Evolutionary conservation across 805 yeast species (phyloP), one percentile per base, ranked within the genome.

Genomic region (Maudiozyma serrabonitensis): DNA sequence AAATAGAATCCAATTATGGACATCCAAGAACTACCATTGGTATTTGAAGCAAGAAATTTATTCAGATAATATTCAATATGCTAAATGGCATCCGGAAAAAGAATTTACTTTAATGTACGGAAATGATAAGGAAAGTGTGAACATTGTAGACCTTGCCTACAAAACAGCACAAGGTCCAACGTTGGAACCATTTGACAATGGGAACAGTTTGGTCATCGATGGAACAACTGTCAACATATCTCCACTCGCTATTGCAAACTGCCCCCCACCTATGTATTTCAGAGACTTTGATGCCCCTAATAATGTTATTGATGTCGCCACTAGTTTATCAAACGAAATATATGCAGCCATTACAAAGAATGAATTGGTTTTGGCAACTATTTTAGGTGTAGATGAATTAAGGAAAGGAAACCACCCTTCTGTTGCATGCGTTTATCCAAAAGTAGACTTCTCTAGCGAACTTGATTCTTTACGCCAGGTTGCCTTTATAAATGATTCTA

Each of bases 21-120:
- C 95, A 1, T 74, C 86, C 3, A 89, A 87, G 62, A 93, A 93
- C 66, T 93, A 90, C 67, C 95, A 90, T 62, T 93, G 99, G 99
- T 89, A 86, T 66, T 73, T 90, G 57, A 93, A 93, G 61, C 95
- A 86, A 65, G 95, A 85, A 59, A 67, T 90, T 2, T 67, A 63
- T 37, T 57, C 60, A 2, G 51, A 57, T 7, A 50, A 60, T 23
- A 61, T 72, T 34, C 54, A 57, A 28, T 81, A 75, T 58, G 69
- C 78, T 46, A 78, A 75, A 60, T 93, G 96, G 81, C 97, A 91
- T 62, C 91, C 95, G 1, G 98, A 90, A 62, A 85, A 87, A 62
- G 88, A 95, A 1, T 74, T 82, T 40, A 81, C 86, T 34, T 62
- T 90, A 46, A 75, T 89, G 75, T 69, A 85, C 46, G 88, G 84